Conservation (phyloP, 2,329 filamentous ascomycete genomes). For the Ascochyta fabae region DNA sequence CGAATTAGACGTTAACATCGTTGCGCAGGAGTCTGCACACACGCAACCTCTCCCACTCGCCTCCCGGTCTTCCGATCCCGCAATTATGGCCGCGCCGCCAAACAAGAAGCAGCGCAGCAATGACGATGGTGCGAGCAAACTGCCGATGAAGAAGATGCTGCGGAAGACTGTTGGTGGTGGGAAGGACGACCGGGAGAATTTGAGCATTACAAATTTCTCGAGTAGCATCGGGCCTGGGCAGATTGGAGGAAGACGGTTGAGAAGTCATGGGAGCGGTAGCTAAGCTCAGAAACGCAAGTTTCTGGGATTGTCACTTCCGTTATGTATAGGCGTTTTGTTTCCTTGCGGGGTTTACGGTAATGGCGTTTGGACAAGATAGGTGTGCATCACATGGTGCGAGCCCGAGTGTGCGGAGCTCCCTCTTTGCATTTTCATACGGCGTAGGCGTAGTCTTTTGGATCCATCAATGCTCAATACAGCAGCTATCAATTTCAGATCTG, state of each 20-base stretch:
- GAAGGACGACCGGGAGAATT: constrained; percentile 50
- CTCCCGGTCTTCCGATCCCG: constrained; percentile 39
- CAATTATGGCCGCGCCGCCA: constrained; percentile 41
- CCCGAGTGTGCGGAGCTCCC: background rate
- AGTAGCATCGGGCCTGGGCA: constrained; percentile 49
- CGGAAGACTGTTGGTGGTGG: constrained; percentile 52
- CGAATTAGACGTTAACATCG: constrained; percentile 58
- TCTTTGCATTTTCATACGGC: background rate
- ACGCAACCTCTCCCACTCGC: constrained; percentile 42
- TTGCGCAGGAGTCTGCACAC: constrained; percentile 41
- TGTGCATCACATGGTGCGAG: background rate
- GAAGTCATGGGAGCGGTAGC: constrained; percentile 46
- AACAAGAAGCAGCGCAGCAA: constrained; percentile 54
- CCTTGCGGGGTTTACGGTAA: background rate
- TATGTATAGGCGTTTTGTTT: constrained; percentile 2
- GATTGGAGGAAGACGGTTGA: constrained; percentile 46
- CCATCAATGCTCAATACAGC: too few species aligned
- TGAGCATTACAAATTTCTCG: constrained; percentile 49
- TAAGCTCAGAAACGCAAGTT: background rate
- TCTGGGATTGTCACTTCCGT: background rate
- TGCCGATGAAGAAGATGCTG: constrained; percentile 54
- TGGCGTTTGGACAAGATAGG: constrained; percentile 1
- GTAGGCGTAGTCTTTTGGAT: background rate
- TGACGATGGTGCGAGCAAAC: constrained; percentile 45
- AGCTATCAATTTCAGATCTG: too few species aligned